phyloP scores from a whole-genome alignment of 2,329 filamentous ascomycete genomes.

The Nakataea oryzae region DNA sequence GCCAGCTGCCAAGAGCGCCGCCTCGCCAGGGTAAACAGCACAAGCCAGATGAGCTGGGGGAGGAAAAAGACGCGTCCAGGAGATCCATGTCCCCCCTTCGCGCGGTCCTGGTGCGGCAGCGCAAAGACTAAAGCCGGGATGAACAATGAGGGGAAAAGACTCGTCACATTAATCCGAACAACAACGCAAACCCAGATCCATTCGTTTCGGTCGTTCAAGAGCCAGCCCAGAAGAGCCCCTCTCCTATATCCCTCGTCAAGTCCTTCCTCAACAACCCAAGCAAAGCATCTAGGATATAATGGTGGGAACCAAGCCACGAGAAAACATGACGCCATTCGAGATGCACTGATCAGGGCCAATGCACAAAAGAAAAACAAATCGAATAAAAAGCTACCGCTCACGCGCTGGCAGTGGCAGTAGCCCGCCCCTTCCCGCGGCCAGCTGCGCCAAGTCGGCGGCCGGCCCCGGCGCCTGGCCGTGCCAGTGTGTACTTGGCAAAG shows the following conservation, averaged over 20 bases:
- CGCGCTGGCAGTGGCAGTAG: slow-evolving; percentile 2
- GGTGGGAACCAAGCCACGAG: not conserved
- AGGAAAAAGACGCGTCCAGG: not conserved
- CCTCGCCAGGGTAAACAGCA: not conserved
- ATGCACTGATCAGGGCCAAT: not conserved
- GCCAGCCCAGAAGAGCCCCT: not conserved
- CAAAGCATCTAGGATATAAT: not conserved
- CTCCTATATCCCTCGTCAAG: not conserved
- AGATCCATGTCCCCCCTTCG: not conserved
- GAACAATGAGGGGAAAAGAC: not conserved
- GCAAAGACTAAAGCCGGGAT: not conserved
- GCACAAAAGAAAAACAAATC: slow-evolving; percentile 1
- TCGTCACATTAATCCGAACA: not conserved
- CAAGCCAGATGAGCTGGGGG: not conserved
- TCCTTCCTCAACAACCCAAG: not conserved
- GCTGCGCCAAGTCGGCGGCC: slow-evolving; percentile 11
- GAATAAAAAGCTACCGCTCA: not conserved
- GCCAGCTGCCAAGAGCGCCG: not conserved
- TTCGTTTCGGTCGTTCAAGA: not conserved
- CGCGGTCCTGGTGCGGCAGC: not conserved
- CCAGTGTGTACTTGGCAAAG: slow-evolving; percentile 85
- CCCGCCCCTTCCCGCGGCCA: not conserved
- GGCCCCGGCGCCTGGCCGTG: slow-evolving; percentile 30
- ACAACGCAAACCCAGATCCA: not conserved
- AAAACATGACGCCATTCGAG: not conserved